These are phyloP conservation scores for Arxiozyma telluris DNA, from an alignment of 1,139 yeast species.

Conservation along the genomic window DNA sequence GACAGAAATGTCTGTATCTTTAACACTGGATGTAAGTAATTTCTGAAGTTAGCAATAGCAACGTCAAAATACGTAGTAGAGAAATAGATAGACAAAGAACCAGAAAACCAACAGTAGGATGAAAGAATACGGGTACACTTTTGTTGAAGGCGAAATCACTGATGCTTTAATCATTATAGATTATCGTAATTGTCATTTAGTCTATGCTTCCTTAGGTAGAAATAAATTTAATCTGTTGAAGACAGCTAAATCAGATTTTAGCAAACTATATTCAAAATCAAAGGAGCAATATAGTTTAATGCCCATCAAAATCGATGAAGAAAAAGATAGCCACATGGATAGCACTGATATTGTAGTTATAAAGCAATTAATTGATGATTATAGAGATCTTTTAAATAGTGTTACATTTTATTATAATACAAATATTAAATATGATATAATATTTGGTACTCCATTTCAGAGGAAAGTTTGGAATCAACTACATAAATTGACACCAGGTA, in stretches of 20 bases:
- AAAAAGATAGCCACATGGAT: neutral
- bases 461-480: slow-evolving; percentile 22
- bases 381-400: neutral
- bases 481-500: slow-evolving; percentile 13
- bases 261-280: slow-evolving; percentile 9
- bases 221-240: slow-evolving; percentile 10
- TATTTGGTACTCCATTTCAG: slow-evolving; percentile 26
- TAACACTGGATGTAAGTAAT: neutral
- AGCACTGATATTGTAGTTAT: neutral
- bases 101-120: neutral
- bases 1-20: neutral
- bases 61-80: neutral
- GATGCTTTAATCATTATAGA: neutral
- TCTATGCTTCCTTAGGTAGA: slow-evolving; percentile 16
- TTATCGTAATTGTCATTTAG: slow-evolving; percentile 8
- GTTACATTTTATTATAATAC: neutral
- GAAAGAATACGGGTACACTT: neutral
- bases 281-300: slow-evolving; percentile 6
- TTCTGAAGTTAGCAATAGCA: too few relatives aligned
- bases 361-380: neutral
- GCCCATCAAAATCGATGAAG: neutral
- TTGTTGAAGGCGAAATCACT: slow-evolving; percentile 1
- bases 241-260: slow-evolving; percentile 10
- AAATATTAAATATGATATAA: slow-evolving; percentile 13
- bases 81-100: neutral